These are phyloP conservation scores for Hura crepitans DNA, from an alignment of 441 rosid species.

Conservation along the genomic window DNA sequence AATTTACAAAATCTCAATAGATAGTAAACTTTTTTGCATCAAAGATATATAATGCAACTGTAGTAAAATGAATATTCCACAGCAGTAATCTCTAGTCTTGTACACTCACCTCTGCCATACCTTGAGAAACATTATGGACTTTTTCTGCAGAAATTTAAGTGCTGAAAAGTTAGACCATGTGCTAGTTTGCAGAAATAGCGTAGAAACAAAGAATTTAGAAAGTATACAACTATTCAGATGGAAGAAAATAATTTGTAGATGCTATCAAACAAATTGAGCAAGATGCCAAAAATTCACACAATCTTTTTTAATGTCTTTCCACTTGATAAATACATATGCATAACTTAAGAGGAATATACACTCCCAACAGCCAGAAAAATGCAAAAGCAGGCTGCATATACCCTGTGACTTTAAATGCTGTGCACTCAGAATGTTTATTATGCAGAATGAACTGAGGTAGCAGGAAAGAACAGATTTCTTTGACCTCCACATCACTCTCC, in stretches of 20 bases:
- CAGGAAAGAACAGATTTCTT: neutral
- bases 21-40: neutral
- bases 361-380: neutral
- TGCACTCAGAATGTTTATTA: neutral
- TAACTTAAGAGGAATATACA: neutral
- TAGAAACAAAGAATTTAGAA: neutral
- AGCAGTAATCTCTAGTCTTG: slow-evolving; percentile 15
- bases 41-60: neutral
- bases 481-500: neutral
- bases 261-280: neutral
- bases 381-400: neutral
- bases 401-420: neutral
- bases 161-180: slow-evolving; percentile 5
- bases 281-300: neutral
- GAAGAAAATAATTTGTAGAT: neutral
- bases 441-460: neutral
- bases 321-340: neutral
- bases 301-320: slow-evolving; percentile 5
- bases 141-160: slow-evolving; percentile 43
- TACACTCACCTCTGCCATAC: slow-evolving; percentile 56
- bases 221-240: slow-evolving; percentile 6
- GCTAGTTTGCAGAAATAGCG: slow-evolving; percentile 2
- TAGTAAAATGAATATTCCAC: neutral
- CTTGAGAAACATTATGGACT: slow-evolving; percentile 55
- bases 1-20: slow-evolving; percentile 21